Conservation (phyloP, 345 rosid genomes). For the Hibiscus tridactylites region DNA sequence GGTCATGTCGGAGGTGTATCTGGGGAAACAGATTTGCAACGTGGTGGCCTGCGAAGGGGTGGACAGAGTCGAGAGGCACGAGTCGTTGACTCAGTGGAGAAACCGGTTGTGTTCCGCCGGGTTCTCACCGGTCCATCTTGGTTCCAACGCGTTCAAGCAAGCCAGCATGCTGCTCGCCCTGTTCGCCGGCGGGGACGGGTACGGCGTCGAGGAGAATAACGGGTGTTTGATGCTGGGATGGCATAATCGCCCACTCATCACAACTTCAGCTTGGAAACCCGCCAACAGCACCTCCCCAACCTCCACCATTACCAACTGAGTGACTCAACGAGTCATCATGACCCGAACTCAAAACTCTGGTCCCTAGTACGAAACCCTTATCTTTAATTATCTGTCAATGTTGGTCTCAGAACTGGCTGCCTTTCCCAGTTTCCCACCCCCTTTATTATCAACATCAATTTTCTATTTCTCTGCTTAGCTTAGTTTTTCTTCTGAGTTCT, state of each 20-base stretch:
- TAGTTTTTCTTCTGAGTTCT: neutral
- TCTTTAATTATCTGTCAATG: constrained; percentile 12
- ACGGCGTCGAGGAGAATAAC: constrained; percentile 69
- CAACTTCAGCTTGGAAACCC: constrained; percentile 81
- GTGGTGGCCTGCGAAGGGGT: constrained; percentile 72
- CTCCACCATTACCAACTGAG: neutral
- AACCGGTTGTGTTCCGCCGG: constrained; percentile 54
- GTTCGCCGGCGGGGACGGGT: constrained; percentile 75
- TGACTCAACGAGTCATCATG: constrained; percentile 22
- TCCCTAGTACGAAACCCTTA: constrained; percentile 4
- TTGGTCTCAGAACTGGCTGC: constrained; percentile 25
- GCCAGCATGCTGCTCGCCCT: constrained; percentile 70
- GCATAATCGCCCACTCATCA: constrained; percentile 76
- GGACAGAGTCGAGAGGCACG: constrained; percentile 80
- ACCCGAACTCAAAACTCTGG: neutral
- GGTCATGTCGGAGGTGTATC: constrained; percentile 67
- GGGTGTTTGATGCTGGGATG: constrained; percentile 85
- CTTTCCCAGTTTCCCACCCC: constrained; percentile 15
- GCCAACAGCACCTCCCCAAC: neutral
- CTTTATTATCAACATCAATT: neutral
- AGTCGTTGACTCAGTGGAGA: constrained; percentile 58
- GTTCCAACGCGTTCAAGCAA: constrained; percentile 84
- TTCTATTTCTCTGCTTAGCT: neutral
- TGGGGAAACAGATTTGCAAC: constrained; percentile 83
- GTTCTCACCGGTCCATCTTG: constrained; percentile 57